Percentiles rank a stretch among this genome's conserved stretches.
These are phyloP conservation scores for Pseudogymnoascus sp. DNA, from an alignment of 2,329 filamentous ascomycete genomes.

Conservation along the genomic window DNA sequence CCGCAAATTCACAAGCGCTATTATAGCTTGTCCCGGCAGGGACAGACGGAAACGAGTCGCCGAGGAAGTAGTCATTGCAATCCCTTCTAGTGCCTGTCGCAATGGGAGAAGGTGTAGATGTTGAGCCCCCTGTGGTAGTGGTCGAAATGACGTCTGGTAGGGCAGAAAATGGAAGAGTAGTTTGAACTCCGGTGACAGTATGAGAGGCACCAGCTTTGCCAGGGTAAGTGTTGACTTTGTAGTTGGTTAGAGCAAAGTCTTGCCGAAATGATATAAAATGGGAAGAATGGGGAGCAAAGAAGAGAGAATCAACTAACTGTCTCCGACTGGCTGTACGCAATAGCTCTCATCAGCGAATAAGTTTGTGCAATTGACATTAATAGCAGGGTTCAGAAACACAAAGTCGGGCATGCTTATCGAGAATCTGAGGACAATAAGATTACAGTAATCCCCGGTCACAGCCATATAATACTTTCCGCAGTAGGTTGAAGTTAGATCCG, in stretches of 20 bases:
- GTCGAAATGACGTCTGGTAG: not conserved
- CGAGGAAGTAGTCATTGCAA: conserved; percentile 21
- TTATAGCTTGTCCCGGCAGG: conserved; percentile 10
- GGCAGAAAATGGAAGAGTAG: conserved; percentile 6
- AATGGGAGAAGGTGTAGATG: conserved; percentile 15
- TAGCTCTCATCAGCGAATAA: conserved; percentile 27
- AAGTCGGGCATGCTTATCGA: conserved; percentile 30
- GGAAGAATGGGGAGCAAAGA: not conserved
- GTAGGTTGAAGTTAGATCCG: conserved; percentile 17
- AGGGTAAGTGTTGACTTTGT: conserved; percentile 10
- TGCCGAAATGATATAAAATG: not conserved
- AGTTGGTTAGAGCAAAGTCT: not conserved
- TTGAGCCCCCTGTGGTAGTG: conserved; percentile 9
- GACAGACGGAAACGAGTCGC: conserved; percentile 17
- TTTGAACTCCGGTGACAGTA: conserved; percentile 11
- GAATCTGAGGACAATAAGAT: conserved; percentile 26
- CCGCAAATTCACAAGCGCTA: conserved; percentile 10
- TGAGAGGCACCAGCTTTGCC: conserved; percentile 8
- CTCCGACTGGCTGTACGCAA: conserved; percentile 30
- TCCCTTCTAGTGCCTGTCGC: conserved; percentile 21
- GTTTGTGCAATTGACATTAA: conserved; percentile 32
- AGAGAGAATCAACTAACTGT: conserved; percentile 12
- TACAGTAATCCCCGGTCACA: conserved; percentile 30
- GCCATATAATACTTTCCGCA: conserved; percentile 29
- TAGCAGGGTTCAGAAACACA: conserved; percentile 27